Evolutionary conservation across 2,329 filamentous ascomycete species (phyloP).

Genomic region (Aurifilum marmelostoma): DNA sequence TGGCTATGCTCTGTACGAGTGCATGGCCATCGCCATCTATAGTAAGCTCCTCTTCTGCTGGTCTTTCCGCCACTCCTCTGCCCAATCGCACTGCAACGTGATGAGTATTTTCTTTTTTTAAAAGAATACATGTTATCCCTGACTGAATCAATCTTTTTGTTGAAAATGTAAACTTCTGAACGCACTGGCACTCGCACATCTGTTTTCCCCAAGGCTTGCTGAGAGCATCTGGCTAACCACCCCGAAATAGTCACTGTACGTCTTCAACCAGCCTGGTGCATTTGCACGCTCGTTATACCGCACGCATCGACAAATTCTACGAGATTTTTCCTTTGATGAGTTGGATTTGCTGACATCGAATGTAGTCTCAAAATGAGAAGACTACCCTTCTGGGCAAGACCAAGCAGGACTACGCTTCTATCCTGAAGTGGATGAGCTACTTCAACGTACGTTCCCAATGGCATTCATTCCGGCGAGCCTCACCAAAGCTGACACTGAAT

Average conservation of each 20-base stretch:
- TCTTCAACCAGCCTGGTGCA: slow-evolving; percentile 5
- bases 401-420: slow-evolving; percentile 99
- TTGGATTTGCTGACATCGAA: slow-evolving; percentile 2
- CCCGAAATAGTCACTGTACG: slow-evolving; percentile 27
- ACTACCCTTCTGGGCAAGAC: slow-evolving; percentile 98
- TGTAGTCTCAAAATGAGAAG: slow-evolving; percentile 94
- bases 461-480: neutral
- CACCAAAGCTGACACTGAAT: slow-evolving; percentile 12
- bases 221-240: slow-evolving; percentile 41
- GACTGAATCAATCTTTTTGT: slow-evolving; percentile 83
- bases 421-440: slow-evolving; percentile 97
- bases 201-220: slow-evolving; percentile 36
- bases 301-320: slow-evolving; percentile 30
- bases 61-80: slow-evolving; percentile 27
- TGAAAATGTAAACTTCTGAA: slow-evolving; percentile 84
- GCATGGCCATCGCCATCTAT: slow-evolving; percentile 96
- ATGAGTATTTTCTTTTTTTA: slow-evolving; percentile 75
- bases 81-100: slow-evolving; percentile 44
- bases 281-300: neutral
- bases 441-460: slow-evolving; percentile 63
- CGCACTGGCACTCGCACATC: slow-evolving; percentile 39
- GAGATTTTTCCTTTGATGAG: neutral
- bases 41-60: slow-evolving; percentile 66
- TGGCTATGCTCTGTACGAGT: slow-evolving; percentile 86
- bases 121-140: slow-evolving; percentile 89